These are phyloP conservation scores for Bryum argenteum DNA, from an alignment of 225 moss, liverwort and hornwort genomes.

Conservation along the genomic window DNA sequence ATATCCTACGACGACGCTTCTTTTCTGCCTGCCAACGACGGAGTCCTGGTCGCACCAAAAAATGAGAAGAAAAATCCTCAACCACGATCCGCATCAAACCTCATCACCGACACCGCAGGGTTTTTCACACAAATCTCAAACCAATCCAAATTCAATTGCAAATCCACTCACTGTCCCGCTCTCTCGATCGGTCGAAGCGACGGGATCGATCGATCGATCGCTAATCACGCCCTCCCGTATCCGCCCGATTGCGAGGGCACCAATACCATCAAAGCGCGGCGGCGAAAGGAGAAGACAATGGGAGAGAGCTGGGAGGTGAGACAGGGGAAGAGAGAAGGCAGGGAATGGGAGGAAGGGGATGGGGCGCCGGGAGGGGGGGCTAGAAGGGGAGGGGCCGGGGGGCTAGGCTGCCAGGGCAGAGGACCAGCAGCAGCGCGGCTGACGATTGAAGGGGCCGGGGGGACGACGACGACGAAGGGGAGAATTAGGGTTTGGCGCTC, in stretches of 20 bases:
- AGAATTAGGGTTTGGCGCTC: constrained; percentile 71
- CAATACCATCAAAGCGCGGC: constrained; percentile 18
- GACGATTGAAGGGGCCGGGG: constrained; percentile 22
- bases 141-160: constrained; percentile 35
- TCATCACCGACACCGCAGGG: constrained; percentile 56
- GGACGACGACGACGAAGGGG: neutral
- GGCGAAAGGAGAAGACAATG: neutral
- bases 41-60: constrained; percentile 52
- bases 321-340: constrained; percentile 19
- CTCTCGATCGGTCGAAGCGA: constrained; percentile 6
- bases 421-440: constrained; percentile 40
- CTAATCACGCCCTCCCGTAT: constrained; percentile 8
- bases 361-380: neutral
- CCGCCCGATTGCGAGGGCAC: constrained; percentile 8
- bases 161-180: constrained; percentile 30
- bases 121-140: constrained; percentile 37
- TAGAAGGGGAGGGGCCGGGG: neutral
- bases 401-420: constrained; percentile 23
- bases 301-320: neutral
- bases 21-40: constrained; percentile 19
- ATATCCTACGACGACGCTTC: constrained; percentile 27
- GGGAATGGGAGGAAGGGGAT: constrained; percentile 4
- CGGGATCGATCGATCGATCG: constrained; percentile 29
- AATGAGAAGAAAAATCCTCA: constrained; percentile 36
- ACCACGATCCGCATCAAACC: constrained; percentile 64